Conservation (phyloP, 169 alveolate genomes). For the Prorocentrum cordatum region DNA sequence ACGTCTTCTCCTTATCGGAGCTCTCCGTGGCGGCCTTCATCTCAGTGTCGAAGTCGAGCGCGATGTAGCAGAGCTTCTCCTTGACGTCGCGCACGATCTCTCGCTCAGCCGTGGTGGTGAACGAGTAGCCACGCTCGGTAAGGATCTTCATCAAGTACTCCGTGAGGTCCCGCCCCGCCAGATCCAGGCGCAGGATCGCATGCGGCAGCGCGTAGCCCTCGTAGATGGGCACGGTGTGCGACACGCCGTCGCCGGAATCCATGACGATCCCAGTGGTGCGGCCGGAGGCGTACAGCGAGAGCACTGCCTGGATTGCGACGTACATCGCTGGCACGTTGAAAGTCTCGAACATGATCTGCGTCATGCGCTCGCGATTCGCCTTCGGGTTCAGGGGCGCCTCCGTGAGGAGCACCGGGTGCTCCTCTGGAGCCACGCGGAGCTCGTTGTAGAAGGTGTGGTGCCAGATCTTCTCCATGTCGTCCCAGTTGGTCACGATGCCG, state of each 20-base stretch:
- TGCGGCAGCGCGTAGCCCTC: slow-evolving; percentile 82
- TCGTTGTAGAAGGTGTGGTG: slow-evolving; percentile 95
- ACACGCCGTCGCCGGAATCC: slow-evolving; percentile 97
- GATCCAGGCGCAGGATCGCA: slow-evolving; percentile 87
- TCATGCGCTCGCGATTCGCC: slow-evolving; percentile 93
- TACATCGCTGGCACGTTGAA: slow-evolving; percentile 96
- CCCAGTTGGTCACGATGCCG: slow-evolving; percentile 97
- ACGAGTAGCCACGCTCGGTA: slow-evolving; percentile 88
- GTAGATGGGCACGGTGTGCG: slow-evolving; percentile 95
- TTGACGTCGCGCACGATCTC: slow-evolving; percentile 95
- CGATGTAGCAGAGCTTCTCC: slow-evolving; percentile 96
- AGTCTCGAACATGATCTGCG: slow-evolving; percentile 94
- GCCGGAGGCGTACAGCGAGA: slow-evolving; percentile 94
- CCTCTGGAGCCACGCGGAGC: slow-evolving; percentile 92
- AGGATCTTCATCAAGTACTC: slow-evolving; percentile 87
- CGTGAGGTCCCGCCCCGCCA: slow-evolving; percentile 96
- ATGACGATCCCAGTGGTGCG: slow-evolving; percentile 96
- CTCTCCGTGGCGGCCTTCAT: slow-evolving; percentile 82
- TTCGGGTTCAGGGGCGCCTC: slow-evolving; percentile 97
- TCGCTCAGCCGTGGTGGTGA: slow-evolving; percentile 91
- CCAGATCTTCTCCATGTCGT: slow-evolving; percentile 96
- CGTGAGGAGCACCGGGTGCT: slow-evolving; percentile 91
- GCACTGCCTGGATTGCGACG: slow-evolving; percentile 83
- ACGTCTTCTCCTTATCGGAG: slow-evolving; percentile 84
- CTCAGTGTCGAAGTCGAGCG: slow-evolving; percentile 86